Evolutionary conservation across 441 rosid species (phyloP).

Genomic region (Eutrema salsugineum): DNA sequence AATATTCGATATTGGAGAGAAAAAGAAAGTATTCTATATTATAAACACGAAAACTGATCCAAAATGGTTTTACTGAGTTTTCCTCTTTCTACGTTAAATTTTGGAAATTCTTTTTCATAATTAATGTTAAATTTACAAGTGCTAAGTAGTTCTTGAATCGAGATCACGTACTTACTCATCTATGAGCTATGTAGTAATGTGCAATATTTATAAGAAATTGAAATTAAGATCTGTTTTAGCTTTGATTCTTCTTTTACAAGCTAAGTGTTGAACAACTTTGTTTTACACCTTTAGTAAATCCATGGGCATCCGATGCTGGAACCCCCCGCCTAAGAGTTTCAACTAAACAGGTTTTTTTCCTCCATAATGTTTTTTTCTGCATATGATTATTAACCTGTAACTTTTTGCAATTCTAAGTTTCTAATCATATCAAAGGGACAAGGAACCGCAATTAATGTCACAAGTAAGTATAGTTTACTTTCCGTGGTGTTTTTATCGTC

Average conservation of each 20-base stretch:
- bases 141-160: no score
- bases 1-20: no score
- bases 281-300: constrained; percentile 15
- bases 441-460: neutral
- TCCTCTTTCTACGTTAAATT: neutral
- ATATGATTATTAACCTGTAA: neutral
- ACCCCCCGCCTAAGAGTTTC: constrained; percentile 21
- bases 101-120: no score
- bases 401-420: neutral
- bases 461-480: neutral
- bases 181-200: no score
- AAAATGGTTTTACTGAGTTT: neutral
- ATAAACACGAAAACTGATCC: neutral
- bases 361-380: neutral
- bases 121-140: no score
- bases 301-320: constrained; percentile 16
- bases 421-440: no score
- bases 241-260: neutral
- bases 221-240: neutral
- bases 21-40: neutral
- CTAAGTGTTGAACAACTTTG: constrained; percentile 23
- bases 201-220: no score
- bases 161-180: no score
- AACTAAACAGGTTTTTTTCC: neutral
- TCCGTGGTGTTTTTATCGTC: neutral